These are phyloP conservation scores for Uronychia binucleata DNA, from an alignment of 73 alveolate genomes.

Conservation along the genomic window DNA sequence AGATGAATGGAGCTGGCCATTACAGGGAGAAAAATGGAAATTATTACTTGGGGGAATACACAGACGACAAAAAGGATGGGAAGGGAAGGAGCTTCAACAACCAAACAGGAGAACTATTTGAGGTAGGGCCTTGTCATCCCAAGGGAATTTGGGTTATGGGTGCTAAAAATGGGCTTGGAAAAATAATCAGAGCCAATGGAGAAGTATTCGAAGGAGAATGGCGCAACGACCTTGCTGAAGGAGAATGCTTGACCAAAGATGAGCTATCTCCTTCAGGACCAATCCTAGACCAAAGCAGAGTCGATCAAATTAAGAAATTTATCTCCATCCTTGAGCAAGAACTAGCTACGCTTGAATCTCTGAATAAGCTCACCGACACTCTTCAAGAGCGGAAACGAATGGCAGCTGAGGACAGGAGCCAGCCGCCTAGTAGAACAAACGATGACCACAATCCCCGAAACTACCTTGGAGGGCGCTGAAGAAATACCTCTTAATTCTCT, in stretches of 20 bases:
- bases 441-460: too few relatives aligned
- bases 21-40: background rate
- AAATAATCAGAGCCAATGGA: background rate
- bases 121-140: too few relatives aligned
- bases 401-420: background rate
- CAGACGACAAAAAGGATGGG: conserved; percentile 20
- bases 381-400: background rate
- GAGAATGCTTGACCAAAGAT: background rate
- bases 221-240: background rate
- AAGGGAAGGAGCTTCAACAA: conserved; percentile 2
- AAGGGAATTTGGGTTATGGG: background rate
- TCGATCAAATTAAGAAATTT: background rate
- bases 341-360: background rate
- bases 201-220: conserved; percentile 7
- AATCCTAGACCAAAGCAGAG: background rate
- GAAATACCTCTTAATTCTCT: too few relatives aligned
- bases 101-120: background rate
- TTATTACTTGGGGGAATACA: conserved; percentile 22
- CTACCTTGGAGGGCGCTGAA: too few relatives aligned
- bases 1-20: conserved; percentile 71
- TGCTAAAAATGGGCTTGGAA: background rate
- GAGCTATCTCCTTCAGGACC: background rate
- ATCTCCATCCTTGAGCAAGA: background rate
- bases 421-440: background rate
- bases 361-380: background rate